Percentiles rank a stretch among this genome's conserved stretches.
These are phyloP conservation scores for Tetracladium setigerum DNA, from an alignment of 495 filamentous ascomycete genomes.

Conservation along the genomic window DNA sequence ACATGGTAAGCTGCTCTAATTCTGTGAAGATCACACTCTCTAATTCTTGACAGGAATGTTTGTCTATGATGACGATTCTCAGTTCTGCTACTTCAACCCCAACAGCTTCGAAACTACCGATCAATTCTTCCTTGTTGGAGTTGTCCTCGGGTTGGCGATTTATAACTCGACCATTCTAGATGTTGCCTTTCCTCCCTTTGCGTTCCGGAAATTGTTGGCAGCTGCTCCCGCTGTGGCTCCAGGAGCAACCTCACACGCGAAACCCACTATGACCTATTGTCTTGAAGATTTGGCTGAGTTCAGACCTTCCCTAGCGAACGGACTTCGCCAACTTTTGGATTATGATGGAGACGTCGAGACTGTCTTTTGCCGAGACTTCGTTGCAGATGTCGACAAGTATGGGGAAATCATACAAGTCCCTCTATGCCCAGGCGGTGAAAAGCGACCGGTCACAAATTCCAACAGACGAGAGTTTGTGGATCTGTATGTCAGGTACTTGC, in stretches of 20 bases:
- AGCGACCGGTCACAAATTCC: constrained; percentile 69
- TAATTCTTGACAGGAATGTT: constrained; percentile 61
- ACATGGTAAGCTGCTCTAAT: constrained; percentile 54
- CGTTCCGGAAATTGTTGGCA: constrained; percentile 80
- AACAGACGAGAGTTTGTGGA: constrained; percentile 88
- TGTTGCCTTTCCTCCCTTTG: constrained; percentile 84
- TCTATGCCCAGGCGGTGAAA: constrained; percentile 70
- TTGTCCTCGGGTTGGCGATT: constrained; percentile 82
- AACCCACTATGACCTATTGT: constrained; percentile 60
- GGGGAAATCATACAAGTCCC: constrained; percentile 57
- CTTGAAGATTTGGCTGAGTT: constrained; percentile 83
- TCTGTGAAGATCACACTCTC: not conserved
- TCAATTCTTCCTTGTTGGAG: constrained; percentile 88
- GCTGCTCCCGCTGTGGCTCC: constrained; percentile 51
- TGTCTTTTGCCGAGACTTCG: constrained; percentile 79
- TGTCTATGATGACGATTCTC: constrained; percentile 89
- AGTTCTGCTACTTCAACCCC: constrained; percentile 93
- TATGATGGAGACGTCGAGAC: constrained; percentile 80
- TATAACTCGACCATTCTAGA: constrained; percentile 97
- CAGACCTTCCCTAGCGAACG: constrained; percentile 67
- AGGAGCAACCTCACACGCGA: constrained; percentile 44
- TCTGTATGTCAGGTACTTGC: constrained; percentile 71
- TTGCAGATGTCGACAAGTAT: constrained; percentile 70
- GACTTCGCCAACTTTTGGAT: constrained; percentile 68
- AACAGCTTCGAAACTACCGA: constrained; percentile 87